Evolutionary conservation across 2,329 filamentous ascomycete species (phyloP), one percentile per base, ranked within the genome.

Genomic region (Hypoxylon sp.): DNA sequence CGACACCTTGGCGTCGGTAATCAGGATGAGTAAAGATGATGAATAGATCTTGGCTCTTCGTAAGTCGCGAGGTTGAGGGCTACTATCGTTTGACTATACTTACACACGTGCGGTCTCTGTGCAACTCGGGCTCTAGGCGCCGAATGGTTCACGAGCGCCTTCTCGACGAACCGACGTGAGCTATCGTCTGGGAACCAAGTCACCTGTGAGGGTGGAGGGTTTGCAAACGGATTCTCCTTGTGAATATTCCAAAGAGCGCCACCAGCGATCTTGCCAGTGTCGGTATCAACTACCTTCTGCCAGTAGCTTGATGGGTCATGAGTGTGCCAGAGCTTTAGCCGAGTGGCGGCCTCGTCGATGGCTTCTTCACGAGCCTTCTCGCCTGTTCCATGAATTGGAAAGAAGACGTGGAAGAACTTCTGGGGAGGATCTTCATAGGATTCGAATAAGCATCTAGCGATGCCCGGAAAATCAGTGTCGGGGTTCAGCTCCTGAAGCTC

Each of bases 111-210:
- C 4, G 74, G 66, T 21, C 58, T 68, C 63, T 72, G 73, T 2
- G 49, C 73, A 13, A 25, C 61, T 1, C 56, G 59, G 19, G 63
- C 38, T 48, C 69, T 60, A 3, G 68, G 72, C 19, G 23, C 14
- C 2, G 1, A 36, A 50, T 71, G 66, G 2, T 50, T 69, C 9
- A 58, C 46, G 2, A 75, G 21, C 1, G 48, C 62, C 38, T 75
- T 41, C 62, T 75, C 75, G 1, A 61, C 73, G 21, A 71, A 75
- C 0, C 25, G 17, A 10, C 73, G 73, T 3, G 73, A 69, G 1
- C 72, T 59, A n/a, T 72, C 75, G 46, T 79, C 72, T 0, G 78
- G 79, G 45, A 76, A 79, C 78, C 78, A 79, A 9, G 72, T 73
- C 11, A 74, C 76, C 19, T 74, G 62, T 32, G 57, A 7, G 11